These are phyloP conservation scores for Arachnomyces sp. DNA, from an alignment of 2,329 filamentous ascomycete species.

Conservation along the genomic window DNA sequence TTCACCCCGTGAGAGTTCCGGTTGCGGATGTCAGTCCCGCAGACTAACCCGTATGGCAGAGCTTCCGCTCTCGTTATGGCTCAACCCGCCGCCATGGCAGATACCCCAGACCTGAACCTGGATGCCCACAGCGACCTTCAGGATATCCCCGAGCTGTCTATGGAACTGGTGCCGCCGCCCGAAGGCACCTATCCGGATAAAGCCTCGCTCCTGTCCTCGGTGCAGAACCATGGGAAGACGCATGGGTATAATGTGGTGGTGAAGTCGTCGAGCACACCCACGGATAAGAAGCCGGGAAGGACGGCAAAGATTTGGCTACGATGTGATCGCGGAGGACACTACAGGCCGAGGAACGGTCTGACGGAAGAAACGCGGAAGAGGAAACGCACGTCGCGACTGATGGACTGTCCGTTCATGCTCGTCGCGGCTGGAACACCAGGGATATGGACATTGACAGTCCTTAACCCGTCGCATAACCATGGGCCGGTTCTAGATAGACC, in stretches of 20 bases:
- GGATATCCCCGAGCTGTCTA: conserved; percentile 36
- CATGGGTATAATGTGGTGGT: conserved; percentile 39
- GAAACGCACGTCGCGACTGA: conserved; percentile 34
- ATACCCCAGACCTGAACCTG: conserved; percentile 35
- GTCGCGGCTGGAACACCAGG: conserved; percentile 36
- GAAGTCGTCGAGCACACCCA: conserved; percentile 39
- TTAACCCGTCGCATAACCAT: conserved; percentile 36
- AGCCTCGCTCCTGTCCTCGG: conserved; percentile 29
- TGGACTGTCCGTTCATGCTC: conserved; percentile 39
- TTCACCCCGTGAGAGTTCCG: conserved; percentile 1
- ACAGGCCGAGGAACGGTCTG: conserved; percentile 36
- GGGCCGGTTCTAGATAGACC: conserved; percentile 34
- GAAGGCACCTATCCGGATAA: conserved; percentile 39
- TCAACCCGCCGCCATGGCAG: conserved; percentile 27
- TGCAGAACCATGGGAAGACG: conserved; percentile 34
- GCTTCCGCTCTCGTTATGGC: no score
- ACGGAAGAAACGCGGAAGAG: conserved; percentile 39
- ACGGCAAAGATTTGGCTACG: conserved; percentile 38
- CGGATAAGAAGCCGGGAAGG: conserved; percentile 37
- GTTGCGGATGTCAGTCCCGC: no score
- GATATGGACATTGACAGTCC: conserved; percentile 35
- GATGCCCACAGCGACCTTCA: conserved; percentile 39
- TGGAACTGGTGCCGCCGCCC: conserved; percentile 34
- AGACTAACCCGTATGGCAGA: no score
- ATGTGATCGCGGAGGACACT: conserved; percentile 38